Evolutionary conservation across 768 basidiomycete genomes (phyloP).

Genomic region (Boletus fagicola): DNA sequence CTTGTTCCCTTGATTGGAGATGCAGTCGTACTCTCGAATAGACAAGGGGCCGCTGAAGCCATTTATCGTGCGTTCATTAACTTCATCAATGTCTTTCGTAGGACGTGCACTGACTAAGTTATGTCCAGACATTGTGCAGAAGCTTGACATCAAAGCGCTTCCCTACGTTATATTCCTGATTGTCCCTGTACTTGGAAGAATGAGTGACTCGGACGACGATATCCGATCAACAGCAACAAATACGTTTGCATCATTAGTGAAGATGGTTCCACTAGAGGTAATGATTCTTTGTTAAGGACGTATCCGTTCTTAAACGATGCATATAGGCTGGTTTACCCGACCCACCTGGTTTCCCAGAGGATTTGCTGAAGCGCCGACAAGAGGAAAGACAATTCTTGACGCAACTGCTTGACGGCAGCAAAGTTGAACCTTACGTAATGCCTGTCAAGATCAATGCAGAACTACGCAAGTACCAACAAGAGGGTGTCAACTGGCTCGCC

Average conservation of each 20-base stretch:
- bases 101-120: conserved; percentile 12
- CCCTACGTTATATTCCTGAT: conserved; percentile 97
- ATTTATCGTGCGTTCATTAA: conserved; percentile 74
- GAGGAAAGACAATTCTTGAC: conserved; percentile 88
- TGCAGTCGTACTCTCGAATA: conserved; percentile 63
- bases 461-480: conserved; percentile 95
- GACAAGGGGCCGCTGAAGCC: conserved; percentile 89
- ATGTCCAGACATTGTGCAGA: conserved; percentile 79
- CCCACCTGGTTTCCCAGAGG: conserved; percentile 87
- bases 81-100: background rate
- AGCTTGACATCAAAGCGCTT: conserved; percentile 88
- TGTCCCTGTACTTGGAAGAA: conserved; percentile 92
- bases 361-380: conserved; percentile 81
- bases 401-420: conserved; percentile 91
- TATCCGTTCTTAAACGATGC: background rate
- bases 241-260: conserved; percentile 94
- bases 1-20: conserved; percentile 83
- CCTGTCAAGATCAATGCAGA: conserved; percentile 91
- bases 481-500: conserved; percentile 98
- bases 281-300: conserved; percentile 13
- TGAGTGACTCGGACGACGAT: conserved; percentile 93
- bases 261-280: conserved; percentile 98
- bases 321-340: conserved; percentile 92
- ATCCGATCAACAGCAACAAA: conserved; percentile 94
- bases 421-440: conserved; percentile 86